These are phyloP conservation scores for Hansenula sp. DNA, from an alignment of 1,139 yeast species.

Conservation along the genomic window DNA sequence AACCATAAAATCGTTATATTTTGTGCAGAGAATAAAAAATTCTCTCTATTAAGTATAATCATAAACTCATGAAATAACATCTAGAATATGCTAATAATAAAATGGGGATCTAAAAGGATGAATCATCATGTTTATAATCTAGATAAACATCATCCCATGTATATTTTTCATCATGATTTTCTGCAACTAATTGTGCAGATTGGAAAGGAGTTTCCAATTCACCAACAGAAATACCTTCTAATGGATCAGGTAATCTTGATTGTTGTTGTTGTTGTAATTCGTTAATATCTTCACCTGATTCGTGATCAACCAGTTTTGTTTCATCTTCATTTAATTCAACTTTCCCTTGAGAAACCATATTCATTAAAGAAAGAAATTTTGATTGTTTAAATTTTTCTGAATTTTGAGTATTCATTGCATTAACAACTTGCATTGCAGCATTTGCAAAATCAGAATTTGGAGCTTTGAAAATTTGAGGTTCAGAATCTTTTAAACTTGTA, in stretches of 20 bases:
- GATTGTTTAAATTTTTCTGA: conserved; percentile 23
- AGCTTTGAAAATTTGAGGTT: conserved; percentile 6
- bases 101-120: conserved; percentile 12
- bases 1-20: no score
- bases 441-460: conserved; percentile 13
- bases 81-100: no score
- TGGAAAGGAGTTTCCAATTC: conserved; percentile 19
- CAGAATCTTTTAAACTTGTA: conserved; percentile 2
- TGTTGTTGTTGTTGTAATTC: conserved; percentile 2
- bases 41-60: no score
- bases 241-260: conserved; percentile 21
- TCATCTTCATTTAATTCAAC: conserved; percentile 22
- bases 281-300: conserved; percentile 29
- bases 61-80: no score
- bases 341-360: conserved; percentile 20
- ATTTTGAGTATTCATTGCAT: conserved; percentile 18
- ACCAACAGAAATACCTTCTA: conserved; percentile 17
- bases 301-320: conserved; percentile 22
- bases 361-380: conserved; percentile 24
- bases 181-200: conserved; percentile 15
- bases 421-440: conserved; percentile 24
- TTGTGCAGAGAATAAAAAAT: no score
- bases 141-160: conserved; percentile 24
- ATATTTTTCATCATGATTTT: conserved; percentile 13
- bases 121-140: conserved; percentile 24